Conservation (phyloP, 768 basidiomycete genomes). For the Tricholoma hemisulphureum region DNA sequence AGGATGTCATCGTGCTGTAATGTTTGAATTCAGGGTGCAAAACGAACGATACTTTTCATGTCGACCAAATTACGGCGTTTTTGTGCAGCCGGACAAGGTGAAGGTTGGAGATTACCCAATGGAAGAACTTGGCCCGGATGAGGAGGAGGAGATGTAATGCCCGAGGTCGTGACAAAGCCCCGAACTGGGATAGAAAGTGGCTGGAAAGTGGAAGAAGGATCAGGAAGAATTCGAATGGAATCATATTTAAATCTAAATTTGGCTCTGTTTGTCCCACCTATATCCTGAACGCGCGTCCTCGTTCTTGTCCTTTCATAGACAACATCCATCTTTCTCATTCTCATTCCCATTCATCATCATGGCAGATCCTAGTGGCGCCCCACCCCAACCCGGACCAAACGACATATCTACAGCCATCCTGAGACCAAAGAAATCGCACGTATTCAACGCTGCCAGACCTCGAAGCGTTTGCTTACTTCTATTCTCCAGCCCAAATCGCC, state of each 20-base stretch:
- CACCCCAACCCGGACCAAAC: slow-evolving; percentile 82
- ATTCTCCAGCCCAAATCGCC: slow-evolving; percentile 80
- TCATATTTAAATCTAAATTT: slow-evolving; percentile 11
- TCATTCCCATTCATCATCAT: slow-evolving; percentile 29
- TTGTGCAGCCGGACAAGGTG: slow-evolving; percentile 82
- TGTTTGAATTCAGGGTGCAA: slow-evolving; percentile 56
- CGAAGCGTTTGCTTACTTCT: slow-evolving; percentile 13
- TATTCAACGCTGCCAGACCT: slow-evolving; percentile 17
- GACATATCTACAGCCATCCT: slow-evolving; percentile 95
- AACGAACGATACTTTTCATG: slow-evolving; percentile 87
- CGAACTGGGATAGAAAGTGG: slow-evolving; percentile 6
- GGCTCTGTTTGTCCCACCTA: slow-evolving; percentile 21
- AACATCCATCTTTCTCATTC: slow-evolving; percentile 11
- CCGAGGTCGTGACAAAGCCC: slow-evolving; percentile 8
- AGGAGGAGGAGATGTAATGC: slow-evolving; percentile 67
- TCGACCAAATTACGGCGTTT: slow-evolving; percentile 73
- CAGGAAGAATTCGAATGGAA: slow-evolving; percentile 24
- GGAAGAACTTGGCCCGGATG: slow-evolving; percentile 69
- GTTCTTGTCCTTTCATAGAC: slow-evolving; percentile 16
- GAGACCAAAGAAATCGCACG: slow-evolving; percentile 96
- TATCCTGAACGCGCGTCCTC: slow-evolving; percentile 41
- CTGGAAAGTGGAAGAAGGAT: slow-evolving; percentile 35
- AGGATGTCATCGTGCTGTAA: neutral
- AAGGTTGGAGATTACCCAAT: slow-evolving; percentile 84
- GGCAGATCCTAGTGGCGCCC: slow-evolving; percentile 84